These are phyloP conservation scores for Musa schizocarpa DNA, from an alignment of 176 grass and related monocot genomes.

Conservation along the genomic window DNA sequence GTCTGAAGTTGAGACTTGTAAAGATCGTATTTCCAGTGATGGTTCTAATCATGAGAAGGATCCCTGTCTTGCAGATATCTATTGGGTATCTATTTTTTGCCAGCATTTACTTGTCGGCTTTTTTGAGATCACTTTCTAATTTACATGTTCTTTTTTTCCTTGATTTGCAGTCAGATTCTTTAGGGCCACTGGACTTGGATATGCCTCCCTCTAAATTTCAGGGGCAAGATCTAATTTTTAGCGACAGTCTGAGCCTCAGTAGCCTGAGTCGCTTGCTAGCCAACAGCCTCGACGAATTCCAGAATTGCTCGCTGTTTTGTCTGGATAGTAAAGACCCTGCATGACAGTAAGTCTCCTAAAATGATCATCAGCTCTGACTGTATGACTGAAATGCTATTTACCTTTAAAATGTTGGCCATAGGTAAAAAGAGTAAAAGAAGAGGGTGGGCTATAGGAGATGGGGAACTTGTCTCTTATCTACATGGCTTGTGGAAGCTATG, in stretches of 20 bases:
- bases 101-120: neutral
- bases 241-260: conserved; percentile 56
- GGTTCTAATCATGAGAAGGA: conserved; percentile 28
- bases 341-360: neutral
- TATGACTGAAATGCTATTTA: neutral
- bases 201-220: conserved; percentile 40
- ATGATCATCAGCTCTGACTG: neutral
- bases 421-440: neutral
- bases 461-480: neutral
- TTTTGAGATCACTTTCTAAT: neutral
- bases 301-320: conserved; percentile 56
- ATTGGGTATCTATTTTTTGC: conserved; percentile 55
- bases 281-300: conserved; percentile 80
- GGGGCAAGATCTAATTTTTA: conserved; percentile 50
- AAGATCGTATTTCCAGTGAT: conserved; percentile 22
- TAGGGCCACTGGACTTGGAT: conserved; percentile 85
- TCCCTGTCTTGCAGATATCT: conserved; percentile 52
- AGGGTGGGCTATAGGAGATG: neutral
- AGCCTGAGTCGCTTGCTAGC: conserved; percentile 70
- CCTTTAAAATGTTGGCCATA: neutral
- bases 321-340: conserved; percentile 37
- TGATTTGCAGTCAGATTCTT: conserved; percentile 70
- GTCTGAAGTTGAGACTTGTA: conserved; percentile 20
- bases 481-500: neutral
- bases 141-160: neutral